A percentile compares a stretch with the other conserved stretches of the same genome.
phyloP scores from a whole-genome alignment of 352 stramenopile genomes.

The Pythium vanterpoolii region DNA sequence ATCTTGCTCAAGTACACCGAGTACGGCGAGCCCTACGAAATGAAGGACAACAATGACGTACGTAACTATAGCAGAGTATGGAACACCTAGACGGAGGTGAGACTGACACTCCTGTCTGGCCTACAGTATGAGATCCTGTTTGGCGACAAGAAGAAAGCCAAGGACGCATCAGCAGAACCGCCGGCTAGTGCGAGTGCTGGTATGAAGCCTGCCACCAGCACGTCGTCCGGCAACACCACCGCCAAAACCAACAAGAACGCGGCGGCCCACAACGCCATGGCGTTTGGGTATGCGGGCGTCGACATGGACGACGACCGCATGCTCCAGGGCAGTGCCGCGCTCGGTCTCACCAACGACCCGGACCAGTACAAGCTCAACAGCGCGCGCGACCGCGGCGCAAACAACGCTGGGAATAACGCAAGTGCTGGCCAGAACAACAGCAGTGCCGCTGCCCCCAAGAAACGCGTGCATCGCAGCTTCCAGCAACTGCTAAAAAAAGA shows the following conservation, averaged over 20 bases:
- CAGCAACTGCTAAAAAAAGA: conserved; percentile 78
- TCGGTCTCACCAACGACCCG: conserved; percentile 61
- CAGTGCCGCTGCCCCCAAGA: conserved; percentile 35
- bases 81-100: not conserved
- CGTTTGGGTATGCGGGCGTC: conserved; percentile 40
- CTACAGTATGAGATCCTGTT: conserved; percentile 79
- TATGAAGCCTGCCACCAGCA: conserved; percentile 14
- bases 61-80: conserved; percentile 12
- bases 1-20: conserved; percentile 87
- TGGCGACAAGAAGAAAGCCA: conserved; percentile 77
- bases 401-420: conserved; percentile 12
- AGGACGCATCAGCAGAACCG: too few species aligned
- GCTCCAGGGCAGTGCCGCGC: conserved; percentile 31
- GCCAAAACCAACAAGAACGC: conserved; percentile 33
- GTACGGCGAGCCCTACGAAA: conserved; percentile 79
- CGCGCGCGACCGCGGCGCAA: conserved; percentile 3
- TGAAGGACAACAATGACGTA: conserved; percentile 83
- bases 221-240: conserved; percentile 17
- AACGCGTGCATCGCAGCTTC: conserved; percentile 65
- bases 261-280: conserved; percentile 5
- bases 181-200: conserved; percentile 4
- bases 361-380: conserved; percentile 70
- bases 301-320: conserved; percentile 23
- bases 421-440: not conserved
- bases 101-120: not conserved